These are phyloP conservation scores for Pyrenophora teres DNA, from an alignment of 2,329 filamentous ascomycete genomes.

Conservation along the genomic window DNA sequence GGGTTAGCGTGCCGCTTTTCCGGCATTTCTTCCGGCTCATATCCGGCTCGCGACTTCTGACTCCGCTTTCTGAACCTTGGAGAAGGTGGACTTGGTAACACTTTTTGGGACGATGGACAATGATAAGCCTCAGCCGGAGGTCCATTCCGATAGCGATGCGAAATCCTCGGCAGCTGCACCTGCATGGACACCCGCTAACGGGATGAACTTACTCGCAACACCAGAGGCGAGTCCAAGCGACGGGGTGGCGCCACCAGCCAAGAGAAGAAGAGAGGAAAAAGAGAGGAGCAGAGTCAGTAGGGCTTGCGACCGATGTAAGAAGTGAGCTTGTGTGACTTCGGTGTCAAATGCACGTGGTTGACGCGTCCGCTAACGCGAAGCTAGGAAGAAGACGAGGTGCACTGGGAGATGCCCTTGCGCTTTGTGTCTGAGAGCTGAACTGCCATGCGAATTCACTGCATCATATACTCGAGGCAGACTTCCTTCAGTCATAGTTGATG, in stretches of 20 bases:
- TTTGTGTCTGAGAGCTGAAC: conserved; percentile 37
- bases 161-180: conserved; percentile 6
- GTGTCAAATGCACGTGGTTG: conserved; percentile 7
- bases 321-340: conserved; percentile 37
- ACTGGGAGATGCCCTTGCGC: conserved; percentile 44
- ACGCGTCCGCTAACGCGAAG: conserved; percentile 13
- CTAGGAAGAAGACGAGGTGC: conserved; percentile 47
- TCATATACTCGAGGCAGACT: conserved; percentile 55
- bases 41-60: conserved; percentile 8
- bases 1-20: conserved; percentile 14
- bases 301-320: conserved; percentile 57
- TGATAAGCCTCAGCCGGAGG: neutral
- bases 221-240: conserved; percentile 27
- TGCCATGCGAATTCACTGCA: conserved; percentile 56
- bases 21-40: conserved; percentile 9
- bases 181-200: conserved; percentile 23
- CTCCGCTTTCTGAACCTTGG: conserved; percentile 8
- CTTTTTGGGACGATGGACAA: conserved; percentile 2
- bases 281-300: conserved; percentile 53
- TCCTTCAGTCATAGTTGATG: conserved; percentile 48
- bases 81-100: neutral
- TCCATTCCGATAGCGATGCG: neutral
- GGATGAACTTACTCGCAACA: conserved; percentile 16
- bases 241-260: conserved; percentile 30
- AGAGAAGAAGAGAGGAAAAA: conserved; percentile 41